A percentile compares a stretch with the other conserved stretches of the same genome.
phyloP scores from a whole-genome alignment of 257 asterid species.

The Solanum gandarillasii region DNA sequence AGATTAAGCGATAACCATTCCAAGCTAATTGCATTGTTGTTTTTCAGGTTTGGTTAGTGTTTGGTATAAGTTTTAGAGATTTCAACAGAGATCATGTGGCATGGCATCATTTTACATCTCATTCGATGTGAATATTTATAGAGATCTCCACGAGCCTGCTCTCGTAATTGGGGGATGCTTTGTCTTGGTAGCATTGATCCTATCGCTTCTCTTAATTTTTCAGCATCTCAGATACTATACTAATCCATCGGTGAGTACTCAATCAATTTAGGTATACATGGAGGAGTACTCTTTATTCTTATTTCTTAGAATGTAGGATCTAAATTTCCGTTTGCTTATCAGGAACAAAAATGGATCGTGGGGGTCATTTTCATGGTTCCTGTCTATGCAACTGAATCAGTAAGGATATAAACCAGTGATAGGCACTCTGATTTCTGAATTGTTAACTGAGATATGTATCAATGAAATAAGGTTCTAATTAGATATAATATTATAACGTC shows the following conservation, averaged over 20 bases:
- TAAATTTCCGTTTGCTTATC: conserved; percentile 8
- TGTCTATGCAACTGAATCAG: conserved; percentile 82
- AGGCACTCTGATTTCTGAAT: neutral
- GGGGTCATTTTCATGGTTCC: conserved; percentile 85
- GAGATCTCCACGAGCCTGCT: conserved; percentile 46
- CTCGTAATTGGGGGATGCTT: conserved; percentile 39
- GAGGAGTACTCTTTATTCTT: neutral
- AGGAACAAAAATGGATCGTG: conserved; percentile 98
- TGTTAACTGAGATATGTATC: neutral
- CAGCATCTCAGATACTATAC: conserved; percentile 82
- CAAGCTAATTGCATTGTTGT: neutral
- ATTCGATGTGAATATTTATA: conserved; percentile 17
- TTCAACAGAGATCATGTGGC: conserved; percentile 4
- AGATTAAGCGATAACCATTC: neutral
- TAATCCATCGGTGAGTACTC: conserved; percentile 57
- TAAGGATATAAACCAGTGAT: conserved; percentile 18
- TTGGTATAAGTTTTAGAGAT: neutral
- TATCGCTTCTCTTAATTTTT: conserved; percentile 51
- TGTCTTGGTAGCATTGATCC: conserved; percentile 44
- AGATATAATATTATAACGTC: neutral
- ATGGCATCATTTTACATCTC: conserved; percentile 34
- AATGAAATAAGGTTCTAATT: neutral
- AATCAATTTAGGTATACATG: neutral
- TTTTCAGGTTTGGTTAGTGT: neutral
- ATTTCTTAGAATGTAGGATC: neutral